phyloP scores from a whole-genome alignment of 805 yeast species.

The Priceomyces haplophilus region DNA sequence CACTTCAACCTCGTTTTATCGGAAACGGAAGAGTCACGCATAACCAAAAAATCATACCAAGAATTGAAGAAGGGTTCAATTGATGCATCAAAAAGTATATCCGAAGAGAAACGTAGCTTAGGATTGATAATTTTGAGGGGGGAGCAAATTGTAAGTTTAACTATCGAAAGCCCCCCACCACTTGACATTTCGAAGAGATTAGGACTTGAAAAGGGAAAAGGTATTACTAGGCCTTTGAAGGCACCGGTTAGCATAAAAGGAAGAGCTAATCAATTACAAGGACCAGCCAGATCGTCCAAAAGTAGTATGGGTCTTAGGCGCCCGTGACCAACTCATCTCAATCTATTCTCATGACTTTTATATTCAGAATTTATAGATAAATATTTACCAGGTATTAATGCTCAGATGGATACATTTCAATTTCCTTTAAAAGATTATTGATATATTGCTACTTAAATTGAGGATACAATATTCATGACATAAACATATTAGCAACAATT shows the following conservation, averaged over 20 bases:
- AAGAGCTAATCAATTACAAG: constrained; percentile 18
- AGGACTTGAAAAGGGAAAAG: constrained; percentile 22
- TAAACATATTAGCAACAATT: constrained; percentile 58
- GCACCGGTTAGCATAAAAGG: constrained; percentile 28
- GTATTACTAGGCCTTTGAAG: constrained; percentile 34
- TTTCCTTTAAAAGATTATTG: not conserved
- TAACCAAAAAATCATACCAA: constrained; percentile 56
- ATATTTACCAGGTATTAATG: too few relatives aligned
- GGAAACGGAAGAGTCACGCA: constrained; percentile 80
- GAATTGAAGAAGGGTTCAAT: constrained; percentile 30
- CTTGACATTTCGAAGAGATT: constrained; percentile 33
- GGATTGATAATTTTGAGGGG: constrained; percentile 88
- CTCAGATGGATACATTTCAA: too few relatives aligned
- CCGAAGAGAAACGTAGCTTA: constrained; percentile 68
- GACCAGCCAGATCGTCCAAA: constrained; percentile 16
- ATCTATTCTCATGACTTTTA: too few relatives aligned
- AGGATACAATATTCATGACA: not conserved
- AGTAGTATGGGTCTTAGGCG: constrained; percentile 7
- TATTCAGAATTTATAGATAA: too few relatives aligned
- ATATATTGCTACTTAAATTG: constrained; percentile 1
- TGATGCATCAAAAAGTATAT: constrained; percentile 30
- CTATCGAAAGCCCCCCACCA: constrained; percentile 63
- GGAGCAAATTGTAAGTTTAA: constrained; percentile 72
- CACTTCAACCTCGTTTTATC: constrained; percentile 82
- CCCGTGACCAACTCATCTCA: not conserved